Percentiles rank a stretch among this genome's conserved stretches.
These are phyloP conservation scores for Phytopythium vexans DNA, from an alignment of 352 stramenopile species.

Conservation along the genomic window DNA sequence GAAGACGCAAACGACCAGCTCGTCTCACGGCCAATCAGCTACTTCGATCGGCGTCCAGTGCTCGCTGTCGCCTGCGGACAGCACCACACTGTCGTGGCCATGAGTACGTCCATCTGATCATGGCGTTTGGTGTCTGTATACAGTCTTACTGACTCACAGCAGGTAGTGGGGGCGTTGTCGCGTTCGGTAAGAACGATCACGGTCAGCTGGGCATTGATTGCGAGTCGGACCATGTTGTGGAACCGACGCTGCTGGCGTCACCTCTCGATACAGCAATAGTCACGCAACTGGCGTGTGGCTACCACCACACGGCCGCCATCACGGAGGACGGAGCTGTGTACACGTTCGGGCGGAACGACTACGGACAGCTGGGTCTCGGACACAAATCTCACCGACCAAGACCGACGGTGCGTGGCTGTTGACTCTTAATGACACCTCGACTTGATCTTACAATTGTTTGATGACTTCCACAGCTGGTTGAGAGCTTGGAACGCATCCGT, in stretches of 20 bases:
- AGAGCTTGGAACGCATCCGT: conserved; percentile 43
- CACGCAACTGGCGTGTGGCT: conserved; percentile 83
- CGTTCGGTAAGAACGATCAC: conserved; percentile 93
- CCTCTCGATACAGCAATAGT: conserved; percentile 67
- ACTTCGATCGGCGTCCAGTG: conserved; percentile 38
- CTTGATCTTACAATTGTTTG: background rate
- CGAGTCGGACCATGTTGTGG: conserved; percentile 37
- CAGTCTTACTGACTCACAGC: conserved; percentile 1
- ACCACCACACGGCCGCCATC: conserved; percentile 89
- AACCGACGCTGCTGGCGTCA: conserved; percentile 42
- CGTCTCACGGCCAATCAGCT: conserved; percentile 51
- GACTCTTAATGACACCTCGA: background rate
- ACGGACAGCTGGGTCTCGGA: conserved; percentile 90
- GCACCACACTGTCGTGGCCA: conserved; percentile 82
- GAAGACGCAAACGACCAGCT: conserved; percentile 67
- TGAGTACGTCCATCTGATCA: too few relatives aligned
- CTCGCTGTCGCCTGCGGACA: conserved; percentile 85
- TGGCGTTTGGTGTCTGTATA: conserved; percentile 7
- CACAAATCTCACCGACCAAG: conserved; percentile 64
- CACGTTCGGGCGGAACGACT: conserved; percentile 92
- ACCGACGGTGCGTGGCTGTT: conserved; percentile 38
- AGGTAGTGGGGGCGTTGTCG: conserved; percentile 60
- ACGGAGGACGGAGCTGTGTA: conserved; percentile 67
- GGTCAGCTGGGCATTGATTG: conserved; percentile 83
- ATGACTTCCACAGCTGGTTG: conserved; percentile 33